Conservation (phyloP, 257 asterid species). For the Ilex aquifolium region DNA sequence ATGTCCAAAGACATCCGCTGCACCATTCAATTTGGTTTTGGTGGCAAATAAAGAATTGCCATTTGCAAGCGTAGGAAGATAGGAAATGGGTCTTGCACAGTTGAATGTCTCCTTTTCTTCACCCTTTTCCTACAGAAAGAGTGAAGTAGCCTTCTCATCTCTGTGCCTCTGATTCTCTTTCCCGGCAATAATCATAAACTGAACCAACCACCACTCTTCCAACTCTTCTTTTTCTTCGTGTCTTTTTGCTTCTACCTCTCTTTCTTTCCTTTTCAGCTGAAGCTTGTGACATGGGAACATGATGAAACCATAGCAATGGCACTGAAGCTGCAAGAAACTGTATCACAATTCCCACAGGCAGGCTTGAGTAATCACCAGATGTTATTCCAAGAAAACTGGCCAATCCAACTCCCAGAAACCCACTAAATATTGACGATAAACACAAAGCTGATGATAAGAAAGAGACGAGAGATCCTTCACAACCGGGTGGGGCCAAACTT, state of each 20-base stretch:
- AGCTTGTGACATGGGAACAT: conserved; percentile 37
- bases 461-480: conserved; percentile 79
- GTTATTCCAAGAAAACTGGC: conserved; percentile 64
- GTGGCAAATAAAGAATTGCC: background rate
- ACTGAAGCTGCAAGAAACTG: conserved; percentile 68
- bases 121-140: background rate
- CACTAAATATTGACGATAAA: conserved; percentile 58
- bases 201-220: conserved; percentile 45
- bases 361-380: conserved; percentile 50
- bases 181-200: conserved; percentile 46
- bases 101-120: background rate
- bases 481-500: conserved; percentile 70
- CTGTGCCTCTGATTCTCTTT: conserved; percentile 45
- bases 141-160: conserved; percentile 18
- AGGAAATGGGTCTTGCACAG: background rate
- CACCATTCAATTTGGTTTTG: too few relatives aligned
- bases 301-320: conserved; percentile 55
- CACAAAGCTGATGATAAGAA: conserved; percentile 69
- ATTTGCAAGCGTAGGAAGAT: background rate
- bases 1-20: too few relatives aligned
- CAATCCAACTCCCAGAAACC: conserved; percentile 65
- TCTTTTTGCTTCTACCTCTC: conserved; percentile 40
- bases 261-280: conserved; percentile 32
- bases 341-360: conserved; percentile 57
- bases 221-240: conserved; percentile 46